phyloP scores from a whole-genome alignment of 371 early-diverging fungal species.

The Chytridium lagenaria region DNA sequence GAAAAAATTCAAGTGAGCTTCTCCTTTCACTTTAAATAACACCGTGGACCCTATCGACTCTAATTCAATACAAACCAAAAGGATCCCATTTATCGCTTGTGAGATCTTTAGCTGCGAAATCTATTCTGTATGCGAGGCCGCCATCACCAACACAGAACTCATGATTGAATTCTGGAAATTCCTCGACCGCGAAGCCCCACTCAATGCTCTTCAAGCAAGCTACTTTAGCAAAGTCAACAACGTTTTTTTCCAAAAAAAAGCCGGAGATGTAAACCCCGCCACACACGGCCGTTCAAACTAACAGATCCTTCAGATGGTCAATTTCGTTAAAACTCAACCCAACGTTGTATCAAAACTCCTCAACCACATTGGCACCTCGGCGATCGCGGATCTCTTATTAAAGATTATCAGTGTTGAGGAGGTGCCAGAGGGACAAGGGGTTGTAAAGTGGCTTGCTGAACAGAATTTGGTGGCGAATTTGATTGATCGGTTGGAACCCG shows the following conservation, averaged over 20 bases:
- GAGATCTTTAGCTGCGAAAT: constrained; percentile 90
- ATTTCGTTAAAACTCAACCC: constrained; percentile 42
- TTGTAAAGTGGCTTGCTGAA: constrained; percentile 84
- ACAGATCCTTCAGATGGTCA: constrained; percentile 54
- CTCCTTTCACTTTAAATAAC: too few species aligned
- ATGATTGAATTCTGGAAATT: constrained; percentile 83
- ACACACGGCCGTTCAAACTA: too few species aligned
- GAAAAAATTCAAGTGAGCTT: constrained; percentile 72
- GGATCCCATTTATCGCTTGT: constrained; percentile 83
- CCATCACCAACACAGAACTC: constrained; percentile 66
- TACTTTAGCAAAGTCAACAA: constrained; percentile 89
- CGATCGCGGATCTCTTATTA: constrained; percentile 88
- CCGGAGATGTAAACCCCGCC: constrained; percentile 79
- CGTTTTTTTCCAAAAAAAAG: constrained; percentile 82
- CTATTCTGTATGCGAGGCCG: constrained; percentile 78
- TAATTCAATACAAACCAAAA: too few species aligned
- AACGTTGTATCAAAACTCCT: constrained; percentile 59
- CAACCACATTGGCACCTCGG: constrained; percentile 80
- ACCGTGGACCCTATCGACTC: too few species aligned
- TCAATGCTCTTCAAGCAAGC: constrained; percentile 80
- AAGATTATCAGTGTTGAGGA: constrained; percentile 92
- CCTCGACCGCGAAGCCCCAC: constrained; percentile 73
- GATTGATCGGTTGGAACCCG: constrained; percentile 80
- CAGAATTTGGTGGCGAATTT: constrained; percentile 78
- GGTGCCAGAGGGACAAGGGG: constrained; percentile 79